Base-by-base conservation (phyloP, 768 basidiomycete genomes). In the Agaricus sinodeliciosus region DNA sequence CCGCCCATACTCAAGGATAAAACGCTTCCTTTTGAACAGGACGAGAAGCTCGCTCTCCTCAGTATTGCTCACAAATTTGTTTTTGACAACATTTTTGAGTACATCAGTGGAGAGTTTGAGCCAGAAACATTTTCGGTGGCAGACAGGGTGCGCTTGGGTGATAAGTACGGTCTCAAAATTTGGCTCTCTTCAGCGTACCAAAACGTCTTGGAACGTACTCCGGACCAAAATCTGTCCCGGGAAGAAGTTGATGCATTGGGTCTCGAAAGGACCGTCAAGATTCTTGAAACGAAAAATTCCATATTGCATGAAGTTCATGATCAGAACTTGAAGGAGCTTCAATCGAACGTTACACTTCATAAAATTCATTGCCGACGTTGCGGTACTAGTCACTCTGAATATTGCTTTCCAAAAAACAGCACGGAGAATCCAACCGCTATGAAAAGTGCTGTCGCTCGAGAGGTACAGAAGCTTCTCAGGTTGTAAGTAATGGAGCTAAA, bases 171-270 rank as follows among this genome's bases (percentile, higher is more conserved):
- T 45, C 63, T 77, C 16, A 60, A 60, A 15, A 56, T 63, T 41
- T 78, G 75, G 75, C 64, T 71, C n/a, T 49, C 58, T 11, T 63
- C 69, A 0, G 70, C 74, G 18, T 73, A 73, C 55, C 59, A 60
- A 31, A 64, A 62, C 16, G 56, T 77, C 9, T 72, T 72, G 56
- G 51, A 59, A 48, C 64, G 75, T 9, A 31, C 31, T 8, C 31
- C 31, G 11, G 40, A 47, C 0, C 58, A 68, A 18, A 65, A 71
- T 18, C 63, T 77, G 31, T 60, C 59, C 19, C 60, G 62, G 18
- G 43, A 55, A 11, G 63, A 65, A 40, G 59, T 56, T 55, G 64
- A 50, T 70, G 70, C 57, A 64, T 61, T 58, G 59, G 69, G 59
- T 12, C 5, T 40, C 15, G 27, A 47, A 9, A 56, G 39, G 16